Evolutionary conservation across 805 yeast genomes (phyloP).

Genomic region (Kodamaea restingae): DNA sequence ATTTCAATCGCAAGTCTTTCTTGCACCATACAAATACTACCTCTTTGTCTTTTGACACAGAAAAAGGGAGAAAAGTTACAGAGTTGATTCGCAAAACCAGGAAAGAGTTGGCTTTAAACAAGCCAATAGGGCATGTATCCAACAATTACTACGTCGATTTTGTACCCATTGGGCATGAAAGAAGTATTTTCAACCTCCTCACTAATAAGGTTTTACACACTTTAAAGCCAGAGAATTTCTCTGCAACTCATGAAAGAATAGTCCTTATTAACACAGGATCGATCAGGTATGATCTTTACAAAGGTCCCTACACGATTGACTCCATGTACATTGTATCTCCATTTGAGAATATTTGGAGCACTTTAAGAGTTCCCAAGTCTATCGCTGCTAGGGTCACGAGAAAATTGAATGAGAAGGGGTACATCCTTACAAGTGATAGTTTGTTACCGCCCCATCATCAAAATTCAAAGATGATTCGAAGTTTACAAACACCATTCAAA

Average conservation of each 20-base stretch:
- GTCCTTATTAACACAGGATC: constrained; percentile 84
- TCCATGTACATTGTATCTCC: constrained; percentile 83
- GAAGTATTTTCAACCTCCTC: constrained; percentile 55
- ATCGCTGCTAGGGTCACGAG: constrained; percentile 53
- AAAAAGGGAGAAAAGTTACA: constrained; percentile 49
- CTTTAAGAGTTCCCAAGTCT: constrained; percentile 52
- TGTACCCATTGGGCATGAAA: constrained; percentile 50
- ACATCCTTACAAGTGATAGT: constrained; percentile 30
- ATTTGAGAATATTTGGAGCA: constrained; percentile 75
- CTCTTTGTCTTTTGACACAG: constrained; percentile 46
- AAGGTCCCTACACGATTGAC: constrained; percentile 79
- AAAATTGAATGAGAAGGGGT: constrained; percentile 54
- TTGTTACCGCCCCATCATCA: constrained; percentile 11
- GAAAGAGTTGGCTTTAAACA: constrained; percentile 48
- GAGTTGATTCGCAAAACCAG: constrained; percentile 42
- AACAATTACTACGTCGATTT: constrained; percentile 61
- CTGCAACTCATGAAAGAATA: constrained; percentile 28
- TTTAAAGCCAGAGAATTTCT: constrained; percentile 25
- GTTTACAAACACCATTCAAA: not conserved
- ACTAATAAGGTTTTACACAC: constrained; percentile 53
- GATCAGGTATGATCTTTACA: constrained; percentile 77
- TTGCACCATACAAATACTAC: constrained; percentile 45
- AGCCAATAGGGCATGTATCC: constrained; percentile 62
- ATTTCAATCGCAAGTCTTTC: constrained; percentile 73
- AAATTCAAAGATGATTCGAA: constrained; percentile 6